Conservation (phyloP, 2,329 filamentous ascomycete species). For the Colletotrichum limetticola region DNA sequence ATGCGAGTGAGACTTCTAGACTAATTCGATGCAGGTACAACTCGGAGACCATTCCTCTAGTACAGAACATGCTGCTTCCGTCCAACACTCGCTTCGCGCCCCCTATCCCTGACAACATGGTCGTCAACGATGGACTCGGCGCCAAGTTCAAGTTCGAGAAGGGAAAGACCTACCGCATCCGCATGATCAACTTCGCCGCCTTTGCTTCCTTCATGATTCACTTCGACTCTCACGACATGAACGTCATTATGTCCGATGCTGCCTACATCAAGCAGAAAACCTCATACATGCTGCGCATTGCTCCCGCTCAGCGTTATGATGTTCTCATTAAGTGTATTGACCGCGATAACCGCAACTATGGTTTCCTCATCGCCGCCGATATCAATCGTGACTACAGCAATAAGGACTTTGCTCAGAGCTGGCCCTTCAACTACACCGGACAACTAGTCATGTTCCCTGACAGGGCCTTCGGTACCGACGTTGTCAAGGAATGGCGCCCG, state of each 20-base stretch:
- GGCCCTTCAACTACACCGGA: conserved; percentile 55
- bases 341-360: conserved; percentile 52
- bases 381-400: conserved; percentile 54
- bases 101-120: conserved; percentile 52
- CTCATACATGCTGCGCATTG: conserved; percentile 52
- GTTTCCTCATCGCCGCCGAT: conserved; percentile 56
- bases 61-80: conserved; percentile 51
- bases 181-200: conserved; percentile 58
- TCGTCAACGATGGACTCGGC: conserved; percentile 55
- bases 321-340: conserved; percentile 55
- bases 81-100: conserved; percentile 52
- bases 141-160: conserved; percentile 49
- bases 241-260: conserved; percentile 56
- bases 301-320: conserved; percentile 58
- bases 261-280: conserved; percentile 50
- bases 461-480: conserved; percentile 42
- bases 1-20: neutral
- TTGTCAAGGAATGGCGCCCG: conserved; percentile 55
- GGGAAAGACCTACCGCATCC: conserved; percentile 58
- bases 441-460: conserved; percentile 51
- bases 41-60: conserved; percentile 48
- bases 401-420: conserved; percentile 39
- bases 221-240: conserved; percentile 56
- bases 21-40: conserved; percentile 51
- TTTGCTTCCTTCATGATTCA: conserved; percentile 55